Conservation (phyloP, 1,284 basidiomycete genomes). For the Cutaneotrichosporon dermatis region DNA sequence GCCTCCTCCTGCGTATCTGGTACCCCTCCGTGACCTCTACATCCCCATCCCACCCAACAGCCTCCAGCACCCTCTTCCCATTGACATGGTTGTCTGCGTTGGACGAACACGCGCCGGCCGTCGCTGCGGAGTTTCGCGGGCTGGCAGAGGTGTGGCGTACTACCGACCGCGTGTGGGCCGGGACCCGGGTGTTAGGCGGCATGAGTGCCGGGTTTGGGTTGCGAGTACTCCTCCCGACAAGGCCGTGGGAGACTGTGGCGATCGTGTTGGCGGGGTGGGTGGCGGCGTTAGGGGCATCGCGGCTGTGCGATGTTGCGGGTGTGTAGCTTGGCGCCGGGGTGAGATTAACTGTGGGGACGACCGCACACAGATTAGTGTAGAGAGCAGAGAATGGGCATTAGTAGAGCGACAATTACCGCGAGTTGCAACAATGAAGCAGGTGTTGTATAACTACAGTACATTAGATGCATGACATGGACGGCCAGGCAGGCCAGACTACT, state of each 20-base stretch:
- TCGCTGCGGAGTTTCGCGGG: not conserved
- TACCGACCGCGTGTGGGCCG: constrained; percentile 73
- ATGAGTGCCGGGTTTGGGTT: constrained; percentile 72
- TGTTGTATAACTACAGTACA: not conserved
- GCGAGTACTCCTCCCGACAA: constrained; percentile 48
- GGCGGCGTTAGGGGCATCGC: constrained; percentile 52
- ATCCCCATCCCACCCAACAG: too few relatives aligned
- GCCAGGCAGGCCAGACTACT: not conserved
- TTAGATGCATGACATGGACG: not conserved
- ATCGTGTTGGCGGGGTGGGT: constrained; percentile 75
- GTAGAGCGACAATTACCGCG: too few relatives aligned
- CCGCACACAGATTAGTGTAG: too few relatives aligned
- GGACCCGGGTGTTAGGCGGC: constrained; percentile 75
- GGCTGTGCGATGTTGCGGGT: not conserved
- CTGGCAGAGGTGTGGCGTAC: constrained; percentile 40
- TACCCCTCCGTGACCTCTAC: not conserved
- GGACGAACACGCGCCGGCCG: not conserved
- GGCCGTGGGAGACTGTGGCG: constrained; percentile 66
- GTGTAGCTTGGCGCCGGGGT: not conserved
- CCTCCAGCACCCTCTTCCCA: too few relatives aligned
- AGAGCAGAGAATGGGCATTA: too few relatives aligned
- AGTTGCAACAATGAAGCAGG: too few relatives aligned
- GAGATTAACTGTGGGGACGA: too few relatives aligned
- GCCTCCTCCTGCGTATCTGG: constrained; percentile 80
- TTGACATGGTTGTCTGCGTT: not conserved